phyloP scores from a whole-genome alignment of 2,329 filamentous ascomycete species.

The Microdochium trichocladiopsis region DNA sequence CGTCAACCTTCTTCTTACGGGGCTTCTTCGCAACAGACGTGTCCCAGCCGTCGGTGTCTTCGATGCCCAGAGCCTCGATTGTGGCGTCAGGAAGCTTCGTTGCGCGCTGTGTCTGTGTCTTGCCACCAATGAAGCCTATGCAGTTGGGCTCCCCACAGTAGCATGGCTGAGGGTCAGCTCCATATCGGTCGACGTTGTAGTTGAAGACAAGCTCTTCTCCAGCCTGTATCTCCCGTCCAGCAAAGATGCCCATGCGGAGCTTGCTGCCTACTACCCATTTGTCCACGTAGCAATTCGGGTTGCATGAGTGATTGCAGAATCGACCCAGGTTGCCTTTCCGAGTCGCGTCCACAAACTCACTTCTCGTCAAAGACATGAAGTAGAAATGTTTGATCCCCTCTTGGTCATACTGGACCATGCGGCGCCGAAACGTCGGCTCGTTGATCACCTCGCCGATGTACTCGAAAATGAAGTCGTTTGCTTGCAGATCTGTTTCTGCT shows the following conservation, averaged over 20 bases:
- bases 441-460: conserved; percentile 99
- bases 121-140: conserved; percentile 92
- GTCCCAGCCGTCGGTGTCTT: conserved; percentile 88
- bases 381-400: conserved; percentile 99
- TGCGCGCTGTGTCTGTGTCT: conserved; percentile 92
- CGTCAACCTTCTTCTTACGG: conserved; percentile 83
- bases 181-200: conserved; percentile 98
- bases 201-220: conserved; percentile 98
- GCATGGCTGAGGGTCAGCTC: conserved; percentile 91
- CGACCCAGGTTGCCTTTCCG: conserved; percentile 93
- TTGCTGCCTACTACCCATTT: conserved; percentile 99
- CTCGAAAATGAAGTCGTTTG: conserved; percentile 93
- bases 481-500: conserved; percentile 66
- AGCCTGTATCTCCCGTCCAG: conserved; percentile 72
- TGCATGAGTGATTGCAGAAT: conserved; percentile 99
- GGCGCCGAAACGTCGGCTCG: conserved; percentile 78
- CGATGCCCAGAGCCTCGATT: conserved; percentile 92
- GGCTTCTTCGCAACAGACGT: conserved; percentile 83
- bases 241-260: conserved; percentile 98
- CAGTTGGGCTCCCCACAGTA: conserved; percentile 95
- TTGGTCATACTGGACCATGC: conserved; percentile 89
- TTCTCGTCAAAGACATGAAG: conserved; percentile 97
- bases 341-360: conserved; percentile 95
- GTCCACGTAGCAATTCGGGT: conserved; percentile 97
- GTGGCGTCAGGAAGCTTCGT: conserved; percentile 86